Evolutionary conservation across 202 grass and related monocot species (phyloP), one percentile per base, ranked within the genome.

Genomic region (Cymbopogon flexuosus): DNA sequence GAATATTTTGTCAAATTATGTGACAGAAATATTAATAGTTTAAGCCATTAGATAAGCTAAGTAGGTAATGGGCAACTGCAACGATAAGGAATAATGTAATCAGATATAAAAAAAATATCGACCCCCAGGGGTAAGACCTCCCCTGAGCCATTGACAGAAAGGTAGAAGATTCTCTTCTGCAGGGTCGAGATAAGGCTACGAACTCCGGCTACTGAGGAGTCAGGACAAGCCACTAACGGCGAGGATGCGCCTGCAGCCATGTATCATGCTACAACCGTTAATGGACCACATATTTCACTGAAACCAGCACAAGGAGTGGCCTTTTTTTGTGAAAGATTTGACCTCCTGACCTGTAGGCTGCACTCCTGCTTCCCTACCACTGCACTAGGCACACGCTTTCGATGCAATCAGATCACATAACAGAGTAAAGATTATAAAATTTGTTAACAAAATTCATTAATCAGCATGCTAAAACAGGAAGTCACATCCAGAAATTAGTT

Each of bases 21-120:
- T 41, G 62, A 34, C 1, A 62, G 14, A 15, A 77, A 33, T 33
- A 79, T 72, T 82, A 72, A 72, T 73, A 72, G 10, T 54, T 85
- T 72, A 72, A 79, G 71, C 14, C 3, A 3, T 70, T 69, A 31
- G 64, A 66, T 40, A 11, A 3, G 42, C 31, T 33, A 33, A 33
- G 2, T 33, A 33, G 31, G 31, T 33, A 33, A 33, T 16, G 22
- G 23, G 13, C 31, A 58, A 42, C 18, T 11, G 42, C 16, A 65
- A 22, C 2, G 2, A 18, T 78, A 18, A 79, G 57, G 10, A 51
- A 42, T 29, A 27, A 70, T 66, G 10, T 43, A 35, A 75, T 75
- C 9, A 31, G 45, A 16, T 37, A 8, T 1, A 19, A 54, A 19
- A 52, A 54, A 54, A 19, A 54, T 19, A n/a, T 19, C 18, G 6